Base-by-base conservation (phyloP, 2,329 filamentous ascomycete genomes). In the Fusarium paranaense region DNA sequence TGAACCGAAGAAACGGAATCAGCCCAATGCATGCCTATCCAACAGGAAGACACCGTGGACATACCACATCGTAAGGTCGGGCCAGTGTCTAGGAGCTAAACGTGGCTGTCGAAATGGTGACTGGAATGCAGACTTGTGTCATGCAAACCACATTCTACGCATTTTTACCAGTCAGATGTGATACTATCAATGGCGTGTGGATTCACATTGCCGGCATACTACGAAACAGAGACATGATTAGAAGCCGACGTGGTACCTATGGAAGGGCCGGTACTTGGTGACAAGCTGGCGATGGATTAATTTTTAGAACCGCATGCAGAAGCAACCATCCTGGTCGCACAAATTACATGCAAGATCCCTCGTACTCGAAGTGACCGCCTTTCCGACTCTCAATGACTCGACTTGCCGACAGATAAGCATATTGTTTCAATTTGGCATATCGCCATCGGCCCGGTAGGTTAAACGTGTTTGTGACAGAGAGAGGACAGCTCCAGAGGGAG, bases 111-210 rank as follows among this genome's bases (percentile, higher is more conserved):
- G 20, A 71, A 50, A 66, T 42, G 45, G 13, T n/a, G 33, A 5
- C 6, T 32, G 67, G 67, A 71, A 71, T 70, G 57, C 16, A 33
- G 14, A 50, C 35, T 33, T 11, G 52, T 20, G 30, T 62, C 67
- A 58, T 32, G 20, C 59, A 37, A 32, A 25, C 25, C 13, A 33
- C 35, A 11, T 7, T 22, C 38, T 20, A 54, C 18, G 11, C 14
- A 16, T 20, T 20, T 54, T 54, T n/a, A 54, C 27, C 50, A 33
- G 50, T 32, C 50, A 54, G 50, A 32, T 6, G 13, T 13, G 50
- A 54, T 14, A 54, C 18, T 20, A 14, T 18, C 30, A 32, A 13
- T 32, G 50, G 27, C 50, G n/a, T 18, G 27, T 32, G 18, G 27
- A 16, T 54, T 54, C 18, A 18, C 50, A 54, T 16, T 32, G 6